Percentiles rank a stretch among this genome's conserved stretches.
These are phyloP conservation scores for Colletotrichum sp. DNA, from an alignment of 2,329 filamentous ascomycete species.

Conservation along the genomic window DNA sequence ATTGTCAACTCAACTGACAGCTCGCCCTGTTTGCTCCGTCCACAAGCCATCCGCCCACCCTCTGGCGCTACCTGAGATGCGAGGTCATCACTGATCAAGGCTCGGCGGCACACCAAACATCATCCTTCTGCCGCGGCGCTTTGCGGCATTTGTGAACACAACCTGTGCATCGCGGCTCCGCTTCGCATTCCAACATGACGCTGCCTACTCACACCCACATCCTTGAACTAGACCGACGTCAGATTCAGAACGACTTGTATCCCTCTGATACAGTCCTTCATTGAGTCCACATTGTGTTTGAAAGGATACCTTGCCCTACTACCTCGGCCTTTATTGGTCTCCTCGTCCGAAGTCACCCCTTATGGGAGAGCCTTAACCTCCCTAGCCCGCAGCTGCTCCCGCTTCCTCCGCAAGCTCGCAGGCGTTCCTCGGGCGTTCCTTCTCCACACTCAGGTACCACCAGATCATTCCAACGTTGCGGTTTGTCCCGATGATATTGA, in stretches of 20 bases:
- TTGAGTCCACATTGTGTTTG: not conserved
- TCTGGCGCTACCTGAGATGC: not conserved
- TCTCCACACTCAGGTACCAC: not conserved
- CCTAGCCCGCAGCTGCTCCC: not conserved
- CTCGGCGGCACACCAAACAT: not conserved
- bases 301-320: not conserved
- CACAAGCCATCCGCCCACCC: not conserved
- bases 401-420: not conserved
- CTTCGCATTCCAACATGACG: not conserved
- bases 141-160: not conserved
- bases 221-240: not conserved
- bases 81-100: not conserved
- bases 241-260: not conserved
- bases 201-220: not conserved
- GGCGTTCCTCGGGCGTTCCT: not conserved
- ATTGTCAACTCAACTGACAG: slow-evolving; percentile 1
- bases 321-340: not conserved
- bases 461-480: not conserved
- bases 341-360: not conserved
- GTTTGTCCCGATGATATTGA: not conserved
- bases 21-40: not conserved
- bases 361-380: not conserved
- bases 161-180: not conserved
- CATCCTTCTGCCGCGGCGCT: not conserved
- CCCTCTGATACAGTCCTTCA: not conserved